A percentile compares a stretch with the other conserved stretches of the same genome.
Conservation (phyloP, 257 asterid genomes). For the Buddleja alternifolia region DNA sequence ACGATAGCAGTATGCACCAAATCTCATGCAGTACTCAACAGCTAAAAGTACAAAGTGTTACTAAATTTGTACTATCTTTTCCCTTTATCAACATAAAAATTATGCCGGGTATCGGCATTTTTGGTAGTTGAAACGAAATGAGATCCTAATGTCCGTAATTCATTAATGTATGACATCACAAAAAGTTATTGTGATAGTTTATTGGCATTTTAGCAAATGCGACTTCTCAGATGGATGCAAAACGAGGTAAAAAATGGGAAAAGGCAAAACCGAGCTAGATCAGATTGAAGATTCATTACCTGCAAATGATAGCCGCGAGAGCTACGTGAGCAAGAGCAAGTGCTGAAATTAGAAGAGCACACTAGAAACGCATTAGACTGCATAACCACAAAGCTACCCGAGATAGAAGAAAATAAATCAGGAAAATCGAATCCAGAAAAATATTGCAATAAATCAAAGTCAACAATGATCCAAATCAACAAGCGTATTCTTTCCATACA, state of each 20-base stretch:
- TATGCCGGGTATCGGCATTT: too few relatives aligned
- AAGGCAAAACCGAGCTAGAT: not conserved
- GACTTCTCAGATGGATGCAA: constrained; percentile 14
- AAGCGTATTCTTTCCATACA: not conserved
- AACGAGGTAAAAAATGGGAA: not conserved
- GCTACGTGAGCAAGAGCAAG: constrained; percentile 7
- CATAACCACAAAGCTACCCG: constrained; percentile 3
- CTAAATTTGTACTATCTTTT: too few relatives aligned
- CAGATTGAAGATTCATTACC: not conserved
- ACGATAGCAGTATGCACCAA: too few relatives aligned
- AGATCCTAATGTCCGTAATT: too few relatives aligned
- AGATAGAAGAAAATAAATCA: constrained; percentile 19
- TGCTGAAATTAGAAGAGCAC: constrained; percentile 20
- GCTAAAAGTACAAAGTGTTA: too few relatives aligned
- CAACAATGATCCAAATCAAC: constrained; percentile 23
- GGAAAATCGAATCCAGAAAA: constrained; percentile 14
- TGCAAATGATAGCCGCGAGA: not conserved
- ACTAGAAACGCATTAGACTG: constrained; percentile 8
- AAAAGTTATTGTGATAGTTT: not conserved
- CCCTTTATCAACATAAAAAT: too few relatives aligned
- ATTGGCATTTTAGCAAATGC: not conserved
- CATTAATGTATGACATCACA: not conserved
- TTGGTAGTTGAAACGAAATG: too few relatives aligned
- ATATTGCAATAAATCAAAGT: constrained; percentile 16
- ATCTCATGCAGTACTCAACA: too few relatives aligned